phyloP scores from a whole-genome alignment of 202 grass and related monocot species.

The Cymbopogon flexuosus region DNA sequence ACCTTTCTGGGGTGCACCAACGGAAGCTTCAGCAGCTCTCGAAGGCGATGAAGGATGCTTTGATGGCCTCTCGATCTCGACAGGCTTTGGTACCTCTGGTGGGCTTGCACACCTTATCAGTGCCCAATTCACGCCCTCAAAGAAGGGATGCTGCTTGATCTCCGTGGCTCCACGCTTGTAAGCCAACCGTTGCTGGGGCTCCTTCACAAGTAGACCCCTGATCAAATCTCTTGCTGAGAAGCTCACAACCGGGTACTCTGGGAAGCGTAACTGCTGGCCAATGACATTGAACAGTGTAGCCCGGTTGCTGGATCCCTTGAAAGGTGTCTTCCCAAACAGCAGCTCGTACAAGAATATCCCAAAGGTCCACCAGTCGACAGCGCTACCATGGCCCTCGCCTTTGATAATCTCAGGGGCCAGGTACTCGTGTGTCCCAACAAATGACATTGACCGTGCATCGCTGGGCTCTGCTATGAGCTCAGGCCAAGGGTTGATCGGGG shows the following conservation, averaged over 20 bases:
- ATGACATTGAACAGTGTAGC: constrained; percentile 79
- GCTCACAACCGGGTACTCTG: constrained; percentile 58
- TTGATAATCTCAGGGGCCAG: constrained; percentile 80
- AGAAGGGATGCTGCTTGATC: constrained; percentile 78
- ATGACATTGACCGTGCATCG: constrained; percentile 76
- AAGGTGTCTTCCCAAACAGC: constrained; percentile 73
- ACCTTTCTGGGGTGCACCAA: constrained; percentile 14
- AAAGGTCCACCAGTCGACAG: constrained; percentile 82
- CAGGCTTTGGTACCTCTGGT: constrained; percentile 55
- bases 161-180: constrained; percentile 69
- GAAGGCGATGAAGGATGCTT: constrained; percentile 26
- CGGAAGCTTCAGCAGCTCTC: neutral
- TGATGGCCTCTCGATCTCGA: constrained; percentile 43
- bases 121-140: constrained; percentile 71
- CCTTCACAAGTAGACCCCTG: constrained; percentile 65
- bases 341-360: constrained; percentile 79
- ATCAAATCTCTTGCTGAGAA: constrained; percentile 64
- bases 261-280: constrained; percentile 65
- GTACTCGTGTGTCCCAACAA: constrained; percentile 78
- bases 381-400: constrained; percentile 71
- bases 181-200: constrained; percentile 57
- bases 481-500: constrained; percentile 61
- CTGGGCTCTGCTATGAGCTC: constrained; percentile 78
- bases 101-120: constrained; percentile 73
- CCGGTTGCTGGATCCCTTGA: constrained; percentile 67